Evolutionary conservation across 805 yeast genomes (phyloP), one percentile per base, ranked within the genome.

Genomic region (Saccharomyces kudriavzevii): DNA sequence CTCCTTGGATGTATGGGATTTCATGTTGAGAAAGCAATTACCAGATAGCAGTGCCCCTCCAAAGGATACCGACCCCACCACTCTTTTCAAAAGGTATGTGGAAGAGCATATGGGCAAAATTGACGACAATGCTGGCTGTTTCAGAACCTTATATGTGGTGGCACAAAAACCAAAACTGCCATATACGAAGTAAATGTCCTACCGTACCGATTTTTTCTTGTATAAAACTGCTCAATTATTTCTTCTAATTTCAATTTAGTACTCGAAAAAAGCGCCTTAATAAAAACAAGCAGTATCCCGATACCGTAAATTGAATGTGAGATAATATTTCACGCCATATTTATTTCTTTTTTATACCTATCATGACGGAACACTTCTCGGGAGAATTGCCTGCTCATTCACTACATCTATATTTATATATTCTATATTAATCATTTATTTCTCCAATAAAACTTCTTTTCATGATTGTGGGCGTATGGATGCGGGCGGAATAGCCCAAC

Each of bases 51-150:
- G 54, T 11, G 47, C 48, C 1, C 53, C 57, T 10, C 60, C 61
- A 5, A 56, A 58, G 10, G 62, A 56, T 22, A 54, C 58, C 9
- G 54, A 63, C 47, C 62, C 63, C 3, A 49, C 62, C 22, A 53
- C 61, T 5, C 51, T 64, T 29, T 59, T 67, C 22, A 56, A 60
- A 52, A 59, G 64, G 28, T 67, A 62, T 47, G 53, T 62, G 13
- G 52, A 58, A 40, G 71, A 68, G 30, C 70, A 64, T 50, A 57
- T 62, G 62, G 64, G 58, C 13, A 58, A 60, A 43, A 48, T 60
- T 6, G 69, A 68, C 51, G 57, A 60, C 26, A 52, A 56, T 24
- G 62, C 69, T 13, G 70, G 70, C 2, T 62, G 63, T 17, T 49
- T 61, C 9, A 61, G 68, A 56, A 49, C 58, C 20, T 52, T 62